A percentile compares a stretch with the other conserved stretches of the same genome.
These are phyloP conservation scores for Boletus pseudo-olivaceus DNA, from an alignment of 768 basidiomycete species.

Conservation along the genomic window DNA sequence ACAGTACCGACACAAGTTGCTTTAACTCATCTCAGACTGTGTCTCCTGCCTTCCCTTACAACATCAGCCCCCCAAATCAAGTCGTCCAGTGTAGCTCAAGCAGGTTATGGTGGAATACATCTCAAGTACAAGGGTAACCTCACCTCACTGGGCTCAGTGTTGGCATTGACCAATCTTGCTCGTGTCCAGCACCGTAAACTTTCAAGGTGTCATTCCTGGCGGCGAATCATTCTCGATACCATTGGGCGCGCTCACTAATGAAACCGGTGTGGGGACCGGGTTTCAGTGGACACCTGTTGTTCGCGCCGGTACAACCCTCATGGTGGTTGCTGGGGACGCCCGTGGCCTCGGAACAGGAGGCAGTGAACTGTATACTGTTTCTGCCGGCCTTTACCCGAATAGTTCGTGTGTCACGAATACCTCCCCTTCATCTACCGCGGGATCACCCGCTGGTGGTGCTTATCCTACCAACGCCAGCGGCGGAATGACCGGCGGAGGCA, in stretches of 20 bases:
- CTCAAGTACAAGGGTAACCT: conserved; percentile 51
- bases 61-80: conserved; percentile 57
- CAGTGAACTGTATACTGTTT: conserved; percentile 55
- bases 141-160: not conserved
- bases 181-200: conserved; percentile 47
- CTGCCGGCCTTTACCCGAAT: conserved; percentile 46
- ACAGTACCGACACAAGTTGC: conserved; percentile 54
- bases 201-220: conserved; percentile 75
- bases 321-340: conserved; percentile 64
- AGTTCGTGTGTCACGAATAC: conserved; percentile 50
- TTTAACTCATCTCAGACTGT: conserved; percentile 50
- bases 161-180: not conserved
- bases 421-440: conserved; percentile 78
- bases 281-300: conserved; percentile 67
- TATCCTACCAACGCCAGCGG: conserved; percentile 56
- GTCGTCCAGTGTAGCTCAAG: conserved; percentile 61
- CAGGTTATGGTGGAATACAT: conserved; percentile 63
- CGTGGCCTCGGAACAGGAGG: conserved; percentile 69
- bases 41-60: conserved; percentile 54
- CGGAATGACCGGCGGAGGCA: conserved; percentile 26
- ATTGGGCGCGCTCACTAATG: conserved; percentile 42
- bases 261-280: conserved; percentile 50
- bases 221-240: conserved; percentile 72
- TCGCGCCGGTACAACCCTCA: conserved; percentile 60
- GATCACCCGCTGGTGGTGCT: conserved; percentile 68